A percentile compares a stretch with the other conserved stretches of the same genome.
phyloP scores from a whole-genome alignment of 169 alveolate genomes.

The Plasmodium gallinaceum region DNA sequence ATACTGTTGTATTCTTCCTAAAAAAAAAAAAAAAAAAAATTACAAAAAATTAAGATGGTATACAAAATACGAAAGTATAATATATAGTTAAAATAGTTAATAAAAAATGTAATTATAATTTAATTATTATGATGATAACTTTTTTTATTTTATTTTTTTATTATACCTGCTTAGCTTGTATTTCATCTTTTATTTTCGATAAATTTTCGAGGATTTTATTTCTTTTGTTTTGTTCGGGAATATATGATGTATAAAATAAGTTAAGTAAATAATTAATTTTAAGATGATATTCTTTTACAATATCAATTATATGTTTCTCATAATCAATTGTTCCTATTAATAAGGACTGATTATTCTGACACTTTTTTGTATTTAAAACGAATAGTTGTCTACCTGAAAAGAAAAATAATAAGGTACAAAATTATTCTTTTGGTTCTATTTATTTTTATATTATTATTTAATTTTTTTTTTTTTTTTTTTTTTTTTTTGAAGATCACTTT shows the following conservation, averaged over 20 bases:
- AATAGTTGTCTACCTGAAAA: constrained; percentile 49
- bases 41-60: too few species aligned
- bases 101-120: too few species aligned
- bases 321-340: constrained; percentile 68
- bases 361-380: constrained; percentile 50
- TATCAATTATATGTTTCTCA: constrained; percentile 64
- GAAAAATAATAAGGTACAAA: background rate
- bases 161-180: constrained; percentile 65
- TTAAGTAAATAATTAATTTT: constrained; percentile 62
- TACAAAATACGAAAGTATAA: too few species aligned
- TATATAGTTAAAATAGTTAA: too few species aligned
- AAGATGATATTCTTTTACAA: constrained; percentile 68
- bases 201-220: constrained; percentile 53
- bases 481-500: background rate
- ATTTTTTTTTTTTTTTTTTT: background rate
- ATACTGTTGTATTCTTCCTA: constrained; percentile 72
- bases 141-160: constrained; percentile 1
- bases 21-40: constrained; percentile 13
- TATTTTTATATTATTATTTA: background rate
- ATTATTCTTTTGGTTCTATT: background rate
- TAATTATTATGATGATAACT: too few species aligned
- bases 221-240: constrained; percentile 61
- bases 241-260: constrained; percentile 59
- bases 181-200: constrained; percentile 60
- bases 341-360: constrained; percentile 69